Base-by-base conservation (phyloP, 2,329 filamentous ascomycete genomes). In the Mycogone perniciosa region DNA sequence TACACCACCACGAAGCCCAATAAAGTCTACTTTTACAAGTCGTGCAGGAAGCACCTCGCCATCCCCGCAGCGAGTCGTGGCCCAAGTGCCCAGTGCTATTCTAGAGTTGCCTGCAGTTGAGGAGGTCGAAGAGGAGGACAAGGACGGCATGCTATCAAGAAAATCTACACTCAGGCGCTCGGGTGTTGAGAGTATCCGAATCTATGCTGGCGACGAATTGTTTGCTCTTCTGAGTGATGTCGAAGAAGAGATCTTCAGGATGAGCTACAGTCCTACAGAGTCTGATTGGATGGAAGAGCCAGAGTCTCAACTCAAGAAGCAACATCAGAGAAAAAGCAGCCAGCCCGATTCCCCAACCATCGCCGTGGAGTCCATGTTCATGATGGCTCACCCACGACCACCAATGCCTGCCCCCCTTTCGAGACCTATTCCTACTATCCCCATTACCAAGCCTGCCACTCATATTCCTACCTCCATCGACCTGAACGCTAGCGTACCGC, bases 161-260 rank as follows among this genome's bases (percentile, higher is more conserved):
- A 51, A 56, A 7, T 52, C 54, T 31, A 62, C 60, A 38, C 34
- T 60, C 30, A 67, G 59, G 31, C 68, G 75, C 40, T 60, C 66
- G 9, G 74, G 75, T 26, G 73, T 81, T 35, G 80, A 86, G 64
- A 86, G 82, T 62, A 86, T 86, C 53, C 79, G 80, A 26, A 76
- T 87, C 57, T 87, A 86, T 56, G 82, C 82, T 26, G 83, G 83
- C 52, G 79, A 80, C 53, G 82, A 85, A 43, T 77, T 88, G 7
- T 86, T 83, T 56, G 77, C 80, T 2, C 72, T 88, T 2, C 71
- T 88, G 38, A 81, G 79, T 1, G 84, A 87, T 56, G 84, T 87
- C 10, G 82, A 87, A 64, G 62, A 67, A 42, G 68, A 71, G 45
- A 67, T 70, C 46, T 65, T 62, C 46, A 68, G 65, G 51, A 68